Percentiles rank a stretch among this genome's conserved stretches.
phyloP scores from a whole-genome alignment of 177 flowering plant species.

The Vitis hybrid region DNA sequence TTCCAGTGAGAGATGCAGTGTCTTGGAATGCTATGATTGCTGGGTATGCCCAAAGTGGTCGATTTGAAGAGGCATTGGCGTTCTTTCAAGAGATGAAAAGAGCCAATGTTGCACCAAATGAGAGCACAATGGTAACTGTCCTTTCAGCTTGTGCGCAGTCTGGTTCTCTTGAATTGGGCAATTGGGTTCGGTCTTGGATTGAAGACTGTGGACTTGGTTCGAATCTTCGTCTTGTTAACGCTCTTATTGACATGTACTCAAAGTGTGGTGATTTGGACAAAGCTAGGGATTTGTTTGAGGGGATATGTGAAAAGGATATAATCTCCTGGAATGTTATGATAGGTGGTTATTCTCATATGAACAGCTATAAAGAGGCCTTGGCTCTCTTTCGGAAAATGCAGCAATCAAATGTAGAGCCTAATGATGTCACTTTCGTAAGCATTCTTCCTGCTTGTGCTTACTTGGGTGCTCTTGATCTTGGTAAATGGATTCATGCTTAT shows the following conservation, averaged over 20 bases:
- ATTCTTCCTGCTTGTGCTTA: conserved; percentile 66
- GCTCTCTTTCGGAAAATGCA: conserved; percentile 52
- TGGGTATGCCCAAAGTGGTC: conserved; percentile 51
- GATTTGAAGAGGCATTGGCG: conserved; percentile 47
- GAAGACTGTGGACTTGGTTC: conserved; percentile 36
- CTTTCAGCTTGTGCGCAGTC: conserved; percentile 74
- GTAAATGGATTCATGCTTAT: conserved; percentile 77
- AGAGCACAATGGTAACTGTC: conserved; percentile 61
- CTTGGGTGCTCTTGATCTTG: conserved; percentile 65
- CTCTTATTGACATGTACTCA: conserved; percentile 74
- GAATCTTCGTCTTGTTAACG: conserved; percentile 45
- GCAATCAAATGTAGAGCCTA: conserved; percentile 41
- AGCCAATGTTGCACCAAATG: conserved; percentile 41
- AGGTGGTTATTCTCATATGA: conserved; percentile 56
- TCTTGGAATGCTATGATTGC: conserved; percentile 85
- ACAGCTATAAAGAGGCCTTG: conserved; percentile 53
- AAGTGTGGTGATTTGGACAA: conserved; percentile 54
- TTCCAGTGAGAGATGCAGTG: conserved; percentile 60
- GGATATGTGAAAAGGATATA: conserved; percentile 34
- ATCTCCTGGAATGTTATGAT: conserved; percentile 81
- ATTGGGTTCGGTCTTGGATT: conserved; percentile 45
- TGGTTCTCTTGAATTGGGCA: conserved; percentile 43
- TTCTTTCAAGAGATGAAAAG: conserved; percentile 50
- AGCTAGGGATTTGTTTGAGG: conserved; percentile 51
- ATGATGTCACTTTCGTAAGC: conserved; percentile 57